These are phyloP conservation scores for Nymphaea thermarum DNA, from an alignment of 164 flowering plant species.

Conservation along the genomic window DNA sequence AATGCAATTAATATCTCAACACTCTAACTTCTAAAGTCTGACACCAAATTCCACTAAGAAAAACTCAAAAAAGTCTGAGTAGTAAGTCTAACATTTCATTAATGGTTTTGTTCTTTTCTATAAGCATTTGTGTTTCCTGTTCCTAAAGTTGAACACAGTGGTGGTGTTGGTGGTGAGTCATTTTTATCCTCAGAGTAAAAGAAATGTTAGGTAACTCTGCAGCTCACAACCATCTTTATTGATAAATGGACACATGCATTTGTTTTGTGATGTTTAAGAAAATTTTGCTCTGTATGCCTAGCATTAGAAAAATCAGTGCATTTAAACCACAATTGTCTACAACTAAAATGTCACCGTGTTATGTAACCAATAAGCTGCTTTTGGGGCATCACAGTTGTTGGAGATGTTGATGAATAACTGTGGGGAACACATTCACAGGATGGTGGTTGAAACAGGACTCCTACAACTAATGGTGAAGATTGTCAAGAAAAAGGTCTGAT, in stretches of 20 bases:
- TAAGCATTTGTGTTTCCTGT: no score
- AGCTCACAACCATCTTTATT: background rate
- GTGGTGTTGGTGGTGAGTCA: no score
- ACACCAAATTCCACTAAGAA: no score
- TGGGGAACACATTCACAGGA: constrained; percentile 72
- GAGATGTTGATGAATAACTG: constrained; percentile 96
- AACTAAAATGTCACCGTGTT: background rate
- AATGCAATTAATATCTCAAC: no score
- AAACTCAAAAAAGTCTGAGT: no score
- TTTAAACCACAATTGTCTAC: background rate
- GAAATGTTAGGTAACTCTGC: no score
- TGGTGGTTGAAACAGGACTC: constrained; percentile 63
- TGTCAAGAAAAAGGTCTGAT: constrained; percentile 86
- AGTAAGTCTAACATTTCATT: no score
- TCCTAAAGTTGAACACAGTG: no score
- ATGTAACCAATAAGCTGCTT: constrained; percentile 1
- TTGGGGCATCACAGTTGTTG: constrained; percentile 46
- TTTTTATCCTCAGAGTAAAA: no score
- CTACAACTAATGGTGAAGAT: constrained; percentile 83
- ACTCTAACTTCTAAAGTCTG: no score
- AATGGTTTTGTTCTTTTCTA: no score
- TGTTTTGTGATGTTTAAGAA: background rate
- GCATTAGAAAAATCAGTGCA: background rate
- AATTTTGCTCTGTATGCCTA: background rate
- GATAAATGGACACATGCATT: background rate